A percentile compares a stretch with the other conserved stretches of the same genome.
Evolutionary conservation across 176 grass and related monocot genomes (phyloP).

Genomic region (Aechmea fasciata): DNA sequence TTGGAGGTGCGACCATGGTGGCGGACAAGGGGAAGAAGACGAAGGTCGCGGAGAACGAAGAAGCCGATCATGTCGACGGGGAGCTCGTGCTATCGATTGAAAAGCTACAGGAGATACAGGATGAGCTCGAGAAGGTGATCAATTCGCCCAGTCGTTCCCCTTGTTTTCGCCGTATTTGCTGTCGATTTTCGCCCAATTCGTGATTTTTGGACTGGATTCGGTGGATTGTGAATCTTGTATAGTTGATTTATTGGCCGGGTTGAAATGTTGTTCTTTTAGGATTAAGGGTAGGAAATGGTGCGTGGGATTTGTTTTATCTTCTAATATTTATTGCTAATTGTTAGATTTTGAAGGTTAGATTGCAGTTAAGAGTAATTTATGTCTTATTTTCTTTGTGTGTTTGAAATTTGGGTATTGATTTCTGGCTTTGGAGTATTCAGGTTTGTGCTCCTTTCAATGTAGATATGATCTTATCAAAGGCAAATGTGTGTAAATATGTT

Average conservation of each 20-base stretch:
- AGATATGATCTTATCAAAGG: too few species aligned
- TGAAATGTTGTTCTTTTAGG: neutral
- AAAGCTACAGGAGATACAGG: slow-evolving; percentile 29
- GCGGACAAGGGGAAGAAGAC: slow-evolving; percentile 28
- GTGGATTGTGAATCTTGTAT: neutral
- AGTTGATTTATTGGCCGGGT: neutral
- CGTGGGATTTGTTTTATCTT: neutral
- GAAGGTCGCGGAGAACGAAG: slow-evolving; percentile 18
- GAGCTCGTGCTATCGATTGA: slow-evolving; percentile 26
- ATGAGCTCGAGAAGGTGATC: slow-evolving; percentile 28
- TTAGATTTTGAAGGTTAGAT: neutral
- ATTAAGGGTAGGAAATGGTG: neutral
- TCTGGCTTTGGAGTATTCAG: too few species aligned
- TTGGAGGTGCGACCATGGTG: neutral
- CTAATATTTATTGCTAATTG: neutral
- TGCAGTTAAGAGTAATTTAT: too few species aligned
- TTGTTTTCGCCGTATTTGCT: neutral
- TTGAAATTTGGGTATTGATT: too few species aligned
- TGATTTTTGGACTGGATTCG: neutral
- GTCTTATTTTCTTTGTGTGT: too few species aligned
- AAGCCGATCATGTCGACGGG: slow-evolving; percentile 18
- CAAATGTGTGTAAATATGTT: too few species aligned
- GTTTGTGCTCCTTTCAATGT: too few species aligned
- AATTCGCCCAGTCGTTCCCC: neutral
- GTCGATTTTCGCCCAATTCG: neutral